Conservation (phyloP, 495 filamentous ascomycete species). For the Neurospora discreta region DNA sequence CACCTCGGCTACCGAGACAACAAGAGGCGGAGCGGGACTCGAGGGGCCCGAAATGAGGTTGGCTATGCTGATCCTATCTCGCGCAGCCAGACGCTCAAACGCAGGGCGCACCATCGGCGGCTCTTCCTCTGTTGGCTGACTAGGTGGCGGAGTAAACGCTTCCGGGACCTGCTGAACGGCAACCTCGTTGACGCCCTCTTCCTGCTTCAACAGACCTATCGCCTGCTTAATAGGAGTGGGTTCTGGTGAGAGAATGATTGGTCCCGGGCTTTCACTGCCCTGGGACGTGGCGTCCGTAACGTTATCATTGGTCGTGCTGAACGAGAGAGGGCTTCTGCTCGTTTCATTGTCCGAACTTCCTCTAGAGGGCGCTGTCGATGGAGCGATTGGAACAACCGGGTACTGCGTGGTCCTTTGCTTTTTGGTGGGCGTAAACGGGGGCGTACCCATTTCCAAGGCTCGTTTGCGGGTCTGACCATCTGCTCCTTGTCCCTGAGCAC, state of each 20-base stretch:
- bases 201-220: conserved; percentile 14
- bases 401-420: conserved; percentile 25
- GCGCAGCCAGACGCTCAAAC: not conserved
- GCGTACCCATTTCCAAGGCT: conserved; percentile 21
- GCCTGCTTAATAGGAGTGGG: conserved; percentile 23
- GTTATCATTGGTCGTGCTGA: conserved; percentile 13
- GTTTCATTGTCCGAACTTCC: conserved; percentile 12
- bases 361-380: conserved; percentile 13
- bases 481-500: not conserved
- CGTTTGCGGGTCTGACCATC: not conserved
- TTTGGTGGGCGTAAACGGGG: conserved; percentile 36
- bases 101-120: conserved; percentile 5
- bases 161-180: conserved; percentile 8
- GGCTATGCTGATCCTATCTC: not conserved
- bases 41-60: not conserved
- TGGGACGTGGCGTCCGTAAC: conserved; percentile 33
- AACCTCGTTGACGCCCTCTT: conserved; percentile 12
- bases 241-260: conserved; percentile 25
- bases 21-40: not conserved
- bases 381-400: conserved; percentile 17
- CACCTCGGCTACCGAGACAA: not conserved
- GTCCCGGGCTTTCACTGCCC: conserved; percentile 24
- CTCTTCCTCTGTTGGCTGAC: not conserved
- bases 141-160: not conserved
- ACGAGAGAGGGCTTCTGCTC: conserved; percentile 13